Evolutionary conservation across 257 asterid species (phyloP), one percentile per base, ranked within the genome.

Genomic region (Primulina eburnea): DNA sequence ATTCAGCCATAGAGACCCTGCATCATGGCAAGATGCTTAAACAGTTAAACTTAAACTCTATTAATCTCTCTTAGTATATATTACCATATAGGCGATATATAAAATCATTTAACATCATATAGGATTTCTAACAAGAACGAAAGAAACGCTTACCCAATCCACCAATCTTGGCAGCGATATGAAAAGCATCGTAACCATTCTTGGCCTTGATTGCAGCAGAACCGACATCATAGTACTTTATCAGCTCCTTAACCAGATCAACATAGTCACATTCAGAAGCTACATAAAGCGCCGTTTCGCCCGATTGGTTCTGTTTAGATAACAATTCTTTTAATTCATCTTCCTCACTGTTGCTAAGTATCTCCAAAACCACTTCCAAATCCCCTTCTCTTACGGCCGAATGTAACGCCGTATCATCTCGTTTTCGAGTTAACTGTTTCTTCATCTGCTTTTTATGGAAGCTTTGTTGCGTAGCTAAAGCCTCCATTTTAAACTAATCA

Each of bases 181-280:
- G 96, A 79, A 89, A 86, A 40, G 90, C 88, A 78, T 89, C 96
- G 78, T 40, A 87, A 1, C 96, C 95, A 79, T 84, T 89, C 73
- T 68, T 85, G 52, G 96, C 87, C 40, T 89, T 89, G 78, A 82
- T 77, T 21, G 87, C 77, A 70, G 96, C 95, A 68, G 76, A 80
- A 7, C 60, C 75, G 35, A 76, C 78, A 71, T 84, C 92, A 75
- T 80, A 86, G 64, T 82, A 64, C 58, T 79, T 83, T 0, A 84
- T 74, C 79, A 89, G 72, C 79, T 84, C 95, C 76, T 86, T 84
- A 0, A 89, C 92, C 12, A 87, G 18, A 71, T 76, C 81, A 55
- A 75, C 75, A 65, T 82, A 72, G 16, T 90, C 89, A 50, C 81
- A 84, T 65, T 87, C 96, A 29, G 92, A 85, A 30, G 95, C 95